These are phyloP conservation scores for Lunularia cruciata DNA, from an alignment of 225 moss, liverwort and hornwort genomes.

Conservation along the genomic window DNA sequence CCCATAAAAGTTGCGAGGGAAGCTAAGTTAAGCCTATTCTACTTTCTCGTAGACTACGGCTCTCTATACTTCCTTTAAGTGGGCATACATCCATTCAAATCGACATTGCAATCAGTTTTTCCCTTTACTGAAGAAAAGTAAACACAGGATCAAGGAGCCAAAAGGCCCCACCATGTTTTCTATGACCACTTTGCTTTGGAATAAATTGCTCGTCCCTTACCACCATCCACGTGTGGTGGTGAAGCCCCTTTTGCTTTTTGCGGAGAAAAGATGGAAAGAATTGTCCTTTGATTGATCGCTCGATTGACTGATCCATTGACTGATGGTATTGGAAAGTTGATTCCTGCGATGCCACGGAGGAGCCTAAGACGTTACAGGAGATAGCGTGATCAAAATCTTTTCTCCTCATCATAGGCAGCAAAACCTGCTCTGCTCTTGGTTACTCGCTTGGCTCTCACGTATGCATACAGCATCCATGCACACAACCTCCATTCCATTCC, in stretches of 20 bases:
- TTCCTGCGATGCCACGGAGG: background rate
- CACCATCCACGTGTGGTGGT: constrained; percentile 9
- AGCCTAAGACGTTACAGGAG: background rate
- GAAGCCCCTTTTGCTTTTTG: background rate
- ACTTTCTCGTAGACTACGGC: too few species aligned
- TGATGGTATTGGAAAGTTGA: background rate
- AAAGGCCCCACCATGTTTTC: background rate
- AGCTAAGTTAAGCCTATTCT: too few species aligned
- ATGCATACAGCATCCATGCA: too few species aligned
- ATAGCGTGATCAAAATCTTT: background rate
- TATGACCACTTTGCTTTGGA: background rate
- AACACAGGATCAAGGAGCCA: background rate
- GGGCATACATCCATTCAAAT: too few species aligned
- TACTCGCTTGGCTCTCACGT: too few species aligned
- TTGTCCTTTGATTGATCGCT: background rate
- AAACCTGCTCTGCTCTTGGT: too few species aligned
- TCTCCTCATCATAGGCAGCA: too few species aligned
- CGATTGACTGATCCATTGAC: background rate
- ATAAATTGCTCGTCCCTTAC: background rate
- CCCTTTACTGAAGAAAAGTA: background rate
- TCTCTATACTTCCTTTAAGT: too few species aligned
- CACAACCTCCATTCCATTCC: too few species aligned
- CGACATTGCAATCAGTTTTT: background rate
- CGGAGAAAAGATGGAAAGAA: background rate
- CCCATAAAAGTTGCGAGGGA: too few species aligned